Percentiles rank a stretch among this genome's conserved stretches.
phyloP scores from a whole-genome alignment of 257 asterid species.

The Apocynum venetum region DNA sequence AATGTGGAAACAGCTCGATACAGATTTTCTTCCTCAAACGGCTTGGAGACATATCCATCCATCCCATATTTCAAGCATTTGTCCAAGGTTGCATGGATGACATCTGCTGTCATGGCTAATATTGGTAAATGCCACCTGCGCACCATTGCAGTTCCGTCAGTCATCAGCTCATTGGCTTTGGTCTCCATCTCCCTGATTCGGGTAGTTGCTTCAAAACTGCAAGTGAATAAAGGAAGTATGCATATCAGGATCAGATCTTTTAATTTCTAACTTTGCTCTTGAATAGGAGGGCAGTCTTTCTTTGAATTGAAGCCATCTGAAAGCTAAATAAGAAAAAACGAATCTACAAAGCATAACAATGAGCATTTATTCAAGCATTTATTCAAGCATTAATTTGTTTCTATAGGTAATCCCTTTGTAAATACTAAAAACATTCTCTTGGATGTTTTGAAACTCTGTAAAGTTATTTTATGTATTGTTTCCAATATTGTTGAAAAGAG shows the following conservation, averaged over 20 bases:
- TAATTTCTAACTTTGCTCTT: not conserved
- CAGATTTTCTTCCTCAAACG: slow-evolving; percentile 78
- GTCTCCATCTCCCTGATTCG: slow-evolving; percentile 70
- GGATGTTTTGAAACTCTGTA: too few species aligned
- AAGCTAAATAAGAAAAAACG: not conserved
- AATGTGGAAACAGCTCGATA: slow-evolving; percentile 75
- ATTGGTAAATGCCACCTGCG: slow-evolving; percentile 67
- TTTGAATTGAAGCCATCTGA: not conserved
- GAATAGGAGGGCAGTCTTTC: not conserved
- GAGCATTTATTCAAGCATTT: too few species aligned
- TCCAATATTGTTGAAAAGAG: too few species aligned
- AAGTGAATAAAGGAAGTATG: slow-evolving; percentile 5
- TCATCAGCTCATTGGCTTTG: slow-evolving; percentile 33
- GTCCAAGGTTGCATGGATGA: slow-evolving; percentile 75
- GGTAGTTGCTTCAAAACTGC: slow-evolving; percentile 84
- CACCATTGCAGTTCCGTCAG: slow-evolving; percentile 18
- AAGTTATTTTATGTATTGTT: too few species aligned
- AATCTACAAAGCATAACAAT: not conserved
- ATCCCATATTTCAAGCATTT: slow-evolving; percentile 68
- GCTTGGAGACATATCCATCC: slow-evolving; percentile 92
- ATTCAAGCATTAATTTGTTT: too few species aligned
- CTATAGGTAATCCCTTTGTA: too few species aligned
- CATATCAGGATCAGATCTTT: not conserved
- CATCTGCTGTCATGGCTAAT: slow-evolving; percentile 95
- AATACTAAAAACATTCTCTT: too few species aligned